Conservation (phyloP, 768 basidiomycete genomes). For the Lentinula sp. region DNA sequence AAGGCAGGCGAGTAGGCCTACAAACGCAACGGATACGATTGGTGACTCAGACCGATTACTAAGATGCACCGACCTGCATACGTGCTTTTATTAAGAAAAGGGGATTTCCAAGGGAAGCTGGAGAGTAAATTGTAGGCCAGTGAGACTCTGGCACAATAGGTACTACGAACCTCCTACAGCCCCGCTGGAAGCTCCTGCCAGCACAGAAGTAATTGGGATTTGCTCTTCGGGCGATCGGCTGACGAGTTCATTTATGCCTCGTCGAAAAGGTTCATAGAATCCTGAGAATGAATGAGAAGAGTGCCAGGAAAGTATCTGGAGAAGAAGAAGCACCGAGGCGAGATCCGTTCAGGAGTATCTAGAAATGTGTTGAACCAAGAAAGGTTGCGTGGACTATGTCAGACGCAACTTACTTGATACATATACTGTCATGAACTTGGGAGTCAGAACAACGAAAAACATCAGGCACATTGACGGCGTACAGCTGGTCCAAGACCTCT, state of each 20-base stretch:
- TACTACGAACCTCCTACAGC: slow-evolving; percentile 71
- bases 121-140: neutral
- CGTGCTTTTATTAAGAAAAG: slow-evolving; percentile 95
- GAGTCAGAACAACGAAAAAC: neutral
- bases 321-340: slow-evolving; percentile 55
- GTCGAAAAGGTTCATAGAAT: slow-evolving; percentile 92
- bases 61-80: slow-evolving; percentile 68
- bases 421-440: slow-evolving; percentile 55
- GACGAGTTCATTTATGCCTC: slow-evolving; percentile 57
- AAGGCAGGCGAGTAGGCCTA: slow-evolving; percentile 92
- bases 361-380: slow-evolving; percentile 1
- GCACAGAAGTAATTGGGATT: slow-evolving; percentile 68
- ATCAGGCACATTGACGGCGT: slow-evolving; percentile 1
- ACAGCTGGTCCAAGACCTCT: slow-evolving; percentile 89
- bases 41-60: neutral
- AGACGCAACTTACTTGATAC: slow-evolving; percentile 64
- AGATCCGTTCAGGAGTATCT: slow-evolving; percentile 92
- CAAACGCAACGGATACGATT: neutral
- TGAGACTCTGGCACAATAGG: slow-evolving; percentile 1
- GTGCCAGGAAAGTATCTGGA: neutral
- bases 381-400: neutral
- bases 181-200: slow-evolving; percentile 87
- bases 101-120: slow-evolving; percentile 80
- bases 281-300: slow-evolving; percentile 37
- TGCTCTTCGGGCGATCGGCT: slow-evolving; percentile 63